A percentile compares a stretch with the other conserved stretches of the same genome.
Evolutionary conservation across 2,329 filamentous ascomycete genomes (phyloP).

Genomic region (Pestalotiopsis fici): DNA sequence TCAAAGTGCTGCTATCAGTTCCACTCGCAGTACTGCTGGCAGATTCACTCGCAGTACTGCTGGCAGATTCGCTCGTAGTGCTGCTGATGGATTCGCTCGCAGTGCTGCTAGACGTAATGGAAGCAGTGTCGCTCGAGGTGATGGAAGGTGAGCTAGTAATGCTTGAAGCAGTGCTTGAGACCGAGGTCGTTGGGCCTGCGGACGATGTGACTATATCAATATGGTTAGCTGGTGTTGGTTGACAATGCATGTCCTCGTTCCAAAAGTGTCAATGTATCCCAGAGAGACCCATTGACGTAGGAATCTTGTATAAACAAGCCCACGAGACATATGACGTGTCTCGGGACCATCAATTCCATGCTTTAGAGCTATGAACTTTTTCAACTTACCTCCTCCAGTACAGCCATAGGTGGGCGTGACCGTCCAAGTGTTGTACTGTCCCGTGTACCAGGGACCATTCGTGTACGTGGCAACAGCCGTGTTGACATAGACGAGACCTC

Average conservation of each 20-base stretch:
- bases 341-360: too few relatives aligned
- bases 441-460: background rate
- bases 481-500: slow-evolving; percentile 1
- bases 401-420: background rate
- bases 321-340: too few relatives aligned
- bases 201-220: background rate
- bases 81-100: background rate
- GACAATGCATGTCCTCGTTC: too few relatives aligned
- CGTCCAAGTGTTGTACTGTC: background rate
- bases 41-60: too few relatives aligned
- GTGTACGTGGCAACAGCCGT: background rate
- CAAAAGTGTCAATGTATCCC: background rate
- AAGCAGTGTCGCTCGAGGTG: background rate
- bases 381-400: background rate
- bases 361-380: too few relatives aligned
- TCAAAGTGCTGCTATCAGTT: background rate
- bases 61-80: too few relatives aligned
- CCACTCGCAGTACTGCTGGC: too few relatives aligned
- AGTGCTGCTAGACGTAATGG: background rate
- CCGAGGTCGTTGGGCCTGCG: background rate
- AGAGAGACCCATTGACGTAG: too few relatives aligned
- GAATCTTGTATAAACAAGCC: too few relatives aligned
- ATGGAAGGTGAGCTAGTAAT: background rate
- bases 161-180: background rate
- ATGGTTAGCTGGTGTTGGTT: background rate